Conservation (phyloP, 768 basidiomycete genomes). For the Neoboletus brunneissimus region DNA sequence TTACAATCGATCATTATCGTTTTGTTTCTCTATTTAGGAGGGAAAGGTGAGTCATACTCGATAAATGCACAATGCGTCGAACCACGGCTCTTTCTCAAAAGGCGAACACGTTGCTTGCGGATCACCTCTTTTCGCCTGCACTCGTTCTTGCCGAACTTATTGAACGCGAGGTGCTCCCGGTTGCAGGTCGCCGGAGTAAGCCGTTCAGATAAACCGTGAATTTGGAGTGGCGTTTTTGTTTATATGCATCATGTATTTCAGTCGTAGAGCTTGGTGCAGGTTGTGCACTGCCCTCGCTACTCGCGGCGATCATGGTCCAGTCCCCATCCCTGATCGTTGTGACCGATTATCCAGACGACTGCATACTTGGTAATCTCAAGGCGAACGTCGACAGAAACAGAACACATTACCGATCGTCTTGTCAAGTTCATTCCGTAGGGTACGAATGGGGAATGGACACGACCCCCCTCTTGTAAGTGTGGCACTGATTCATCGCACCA, state of each 20-base stretch:
- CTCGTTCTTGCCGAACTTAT: constrained; percentile 65
- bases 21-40: constrained; percentile 38
- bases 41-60: constrained; percentile 48
- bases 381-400: constrained; percentile 54
- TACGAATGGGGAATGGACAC: constrained; percentile 66
- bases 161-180: constrained; percentile 50
- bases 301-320: constrained; percentile 44
- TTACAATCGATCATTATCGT: background rate
- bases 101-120: constrained; percentile 70
- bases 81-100: constrained; percentile 23
- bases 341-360: constrained; percentile 68
- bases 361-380: constrained; percentile 55
- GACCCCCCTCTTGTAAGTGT: constrained; percentile 45
- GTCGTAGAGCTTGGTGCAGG: constrained; percentile 75
- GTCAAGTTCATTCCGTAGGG: constrained; percentile 44
- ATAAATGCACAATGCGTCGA: constrained; percentile 1
- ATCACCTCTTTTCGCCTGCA: constrained; percentile 70
- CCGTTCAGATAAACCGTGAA: background rate
- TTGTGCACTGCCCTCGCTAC: constrained; percentile 62
- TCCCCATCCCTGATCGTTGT: constrained; percentile 54
- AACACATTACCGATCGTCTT: constrained; percentile 34
- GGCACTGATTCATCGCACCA: background rate
- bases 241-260: constrained; percentile 22
- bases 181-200: constrained; percentile 42
- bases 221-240: background rate